Base-by-base conservation (phyloP, 352 stramenopile genomes). In the Pythium scleroteichum region DNA sequence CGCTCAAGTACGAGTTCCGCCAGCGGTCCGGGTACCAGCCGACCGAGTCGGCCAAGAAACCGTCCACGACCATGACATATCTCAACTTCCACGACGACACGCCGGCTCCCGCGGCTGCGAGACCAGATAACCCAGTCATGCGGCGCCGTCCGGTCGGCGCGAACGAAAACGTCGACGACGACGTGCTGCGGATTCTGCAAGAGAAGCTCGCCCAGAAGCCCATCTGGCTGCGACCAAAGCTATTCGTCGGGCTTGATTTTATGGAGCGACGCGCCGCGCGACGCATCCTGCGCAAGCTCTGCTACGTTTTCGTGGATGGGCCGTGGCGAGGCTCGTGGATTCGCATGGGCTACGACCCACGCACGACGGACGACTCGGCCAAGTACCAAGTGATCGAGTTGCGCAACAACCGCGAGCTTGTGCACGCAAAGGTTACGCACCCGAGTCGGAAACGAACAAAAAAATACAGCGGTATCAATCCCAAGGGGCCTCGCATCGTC, bases 1-100 rank as follows among this genome's bases (percentile, higher is more conserved):
- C 85, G 33, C 73, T 90, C 46, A 90, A 90, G 66, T 94, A 94
- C 64, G 82, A 94, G 62, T 94, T 94, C 71, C 73, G 82, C 6
- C 85, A 92, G 58, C 75, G 77, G 29, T 85, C 79, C 2, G 78
- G 80, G 7, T 94, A 92, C 68, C 78, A 91, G 38, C 76, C 75
- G 26, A 86, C 71, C 4, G 70, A 80, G 35, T 63, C 48, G 17
- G 69, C 71, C 41, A 90, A 88, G 69, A 88, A 88, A 54, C 59
- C 72, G 35, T 86, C 81, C n/a, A 88, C 59, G 44, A 87, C 79
- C 17, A 88, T 89, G 71, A 88, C 79, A 49, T 92, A 90, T 39
- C 63, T 90, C 45, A 92, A 91, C 38, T 92, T 92, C 67, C 80
- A 88, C 53, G 79, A 90, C 53, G 72, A 88, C 32, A 72, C 67